Evolutionary conservation across 495 filamentous ascomycete species (phyloP).

Genomic region (Aspergillus incahuasiensis): DNA sequence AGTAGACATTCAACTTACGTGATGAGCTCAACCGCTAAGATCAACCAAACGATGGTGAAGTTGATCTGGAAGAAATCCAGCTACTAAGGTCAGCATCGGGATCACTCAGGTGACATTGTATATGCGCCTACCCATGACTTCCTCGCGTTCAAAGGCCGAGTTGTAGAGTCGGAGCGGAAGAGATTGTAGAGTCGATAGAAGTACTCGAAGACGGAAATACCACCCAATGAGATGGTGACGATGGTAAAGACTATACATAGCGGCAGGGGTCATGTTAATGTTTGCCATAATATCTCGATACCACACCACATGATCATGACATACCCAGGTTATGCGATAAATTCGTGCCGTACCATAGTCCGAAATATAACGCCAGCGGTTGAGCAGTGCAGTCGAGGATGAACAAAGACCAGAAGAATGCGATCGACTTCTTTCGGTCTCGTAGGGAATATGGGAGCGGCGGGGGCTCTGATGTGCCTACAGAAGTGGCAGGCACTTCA

Average conservation of each 20-base stretch:
- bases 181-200: conserved; percentile 43
- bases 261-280: background rate
- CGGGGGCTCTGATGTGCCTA: conserved; percentile 38
- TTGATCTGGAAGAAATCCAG: conserved; percentile 63
- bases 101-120: background rate
- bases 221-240: conserved; percentile 51
- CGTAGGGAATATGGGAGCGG: conserved; percentile 53
- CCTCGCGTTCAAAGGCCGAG: conserved; percentile 49
- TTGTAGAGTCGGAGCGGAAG: conserved; percentile 44
- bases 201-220: conserved; percentile 59
- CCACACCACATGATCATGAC: conserved; percentile 10
- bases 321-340: conserved; percentile 52
- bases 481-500: background rate
- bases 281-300: background rate
- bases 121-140: conserved; percentile 40
- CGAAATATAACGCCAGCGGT: conserved; percentile 54
- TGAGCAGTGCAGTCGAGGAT: conserved; percentile 50
- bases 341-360: conserved; percentile 50
- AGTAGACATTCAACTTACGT: conserved; percentile 30
- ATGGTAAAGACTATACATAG: conserved; percentile 54
- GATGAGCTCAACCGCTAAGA: conserved; percentile 50
- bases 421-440: conserved; percentile 50
- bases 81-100: conserved; percentile 19
- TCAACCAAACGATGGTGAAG: conserved; percentile 50
- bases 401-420: conserved; percentile 56